phyloP scores from a whole-genome alignment of 257 asterid species.

The Solanum megistacrolobum region DNA sequence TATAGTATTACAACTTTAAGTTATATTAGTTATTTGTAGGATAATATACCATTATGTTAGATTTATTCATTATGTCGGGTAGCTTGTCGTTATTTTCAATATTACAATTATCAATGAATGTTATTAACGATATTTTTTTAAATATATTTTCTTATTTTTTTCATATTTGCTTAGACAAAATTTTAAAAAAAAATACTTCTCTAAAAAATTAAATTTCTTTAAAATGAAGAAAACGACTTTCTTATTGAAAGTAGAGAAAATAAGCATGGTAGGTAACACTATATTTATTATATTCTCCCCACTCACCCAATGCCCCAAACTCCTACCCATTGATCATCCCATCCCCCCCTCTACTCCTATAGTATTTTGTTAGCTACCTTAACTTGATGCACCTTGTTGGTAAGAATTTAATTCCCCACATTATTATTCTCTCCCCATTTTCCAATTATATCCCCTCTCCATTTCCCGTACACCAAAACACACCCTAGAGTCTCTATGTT shows the following conservation, averaged over 20 bases:
- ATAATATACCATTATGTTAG: not conserved
- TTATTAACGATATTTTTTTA: not conserved
- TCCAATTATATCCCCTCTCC: too few species aligned
- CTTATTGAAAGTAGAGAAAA: not conserved
- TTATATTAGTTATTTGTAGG: not conserved
- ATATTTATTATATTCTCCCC: not conserved
- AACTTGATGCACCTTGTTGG: too few species aligned
- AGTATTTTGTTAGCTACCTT: not conserved
- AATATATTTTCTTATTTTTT: too few species aligned
- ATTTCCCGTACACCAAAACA: too few species aligned
- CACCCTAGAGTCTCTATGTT: not conserved
- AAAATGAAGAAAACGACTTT: too few species aligned
- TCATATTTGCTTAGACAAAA: too few species aligned
- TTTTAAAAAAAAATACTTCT: too few species aligned
- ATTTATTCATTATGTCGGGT: not conserved
- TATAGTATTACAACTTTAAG: not conserved
- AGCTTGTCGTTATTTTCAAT: not conserved
- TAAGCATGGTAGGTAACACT: too few species aligned
- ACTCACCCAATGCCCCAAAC: not conserved
- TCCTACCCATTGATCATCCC: not conserved
- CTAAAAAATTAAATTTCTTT: too few species aligned
- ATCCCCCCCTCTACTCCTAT: not conserved
- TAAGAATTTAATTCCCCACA: too few species aligned
- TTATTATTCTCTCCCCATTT: too few species aligned
- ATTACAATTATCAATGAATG: not conserved